Base-by-base conservation (phyloP, 768 basidiomycete species). In the Hypsizygus marmoreus region DNA sequence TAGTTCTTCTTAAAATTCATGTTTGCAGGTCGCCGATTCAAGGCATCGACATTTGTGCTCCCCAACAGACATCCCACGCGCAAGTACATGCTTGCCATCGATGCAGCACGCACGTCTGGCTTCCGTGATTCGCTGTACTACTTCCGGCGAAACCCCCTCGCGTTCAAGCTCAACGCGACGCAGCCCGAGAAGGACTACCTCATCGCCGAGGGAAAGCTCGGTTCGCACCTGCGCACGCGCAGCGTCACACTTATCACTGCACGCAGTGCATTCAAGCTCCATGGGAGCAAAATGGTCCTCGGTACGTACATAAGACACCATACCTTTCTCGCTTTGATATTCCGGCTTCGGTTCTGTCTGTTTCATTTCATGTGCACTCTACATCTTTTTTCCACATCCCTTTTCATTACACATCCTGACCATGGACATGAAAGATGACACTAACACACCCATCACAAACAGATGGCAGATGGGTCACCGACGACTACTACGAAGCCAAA, bases 71-170 rank as follows among this genome's bases (percentile, higher is more conserved):
- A 97, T 58, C 85, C 92, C 7, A 79, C 89, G 20, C 79, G 87
- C 34, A 75, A 82, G 49, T 99, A 97, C 69, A 90, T 97, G 81
- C 88, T 98, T 31, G 94, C 95, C 16, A 98, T 99, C 47, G 97
- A 99, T 60, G 95, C 94, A 3, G 97, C 97, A 0, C 84, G 95
- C 20, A 91, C 91, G 7, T 95, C 92, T 14, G 97, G 97, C 4
- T 97, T 93, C 69, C 82, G 93, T 37, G 97, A 98, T 65, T 97
- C 97, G 7, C 72, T 98, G n/a, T 97, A 97, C 67, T 97, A 97
- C 67, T 95, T 97, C 69, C 87, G 97, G 2, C 81, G 93, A 5
- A 97, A 95, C 53, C 82, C 83, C 0, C 82, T 92, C 22, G 88
- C 95, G 12, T 76, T 94, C 73, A 98, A 98, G 66, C 78, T 97